Percentiles rank a stretch among this genome's conserved stretches.
These are phyloP conservation scores for Xylaria sp. DNA, from an alignment of 2,329 filamentous ascomycete genomes.

Conservation along the genomic window DNA sequence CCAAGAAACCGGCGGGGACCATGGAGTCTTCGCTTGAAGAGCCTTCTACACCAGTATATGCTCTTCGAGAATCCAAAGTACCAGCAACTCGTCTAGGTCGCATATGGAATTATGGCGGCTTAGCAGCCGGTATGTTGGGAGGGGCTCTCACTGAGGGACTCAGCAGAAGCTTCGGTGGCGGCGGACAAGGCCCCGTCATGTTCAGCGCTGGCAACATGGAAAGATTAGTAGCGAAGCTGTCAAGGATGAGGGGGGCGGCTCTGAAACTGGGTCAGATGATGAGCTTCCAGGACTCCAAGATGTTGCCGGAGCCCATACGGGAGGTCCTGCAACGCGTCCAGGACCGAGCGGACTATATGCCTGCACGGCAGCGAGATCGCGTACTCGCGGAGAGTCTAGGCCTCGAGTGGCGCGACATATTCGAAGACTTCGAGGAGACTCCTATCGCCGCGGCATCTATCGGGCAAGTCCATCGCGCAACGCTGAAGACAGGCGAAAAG, in stretches of 20 bases:
- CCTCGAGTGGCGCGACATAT: slow-evolving; percentile 83
- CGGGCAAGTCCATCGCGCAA: slow-evolving; percentile 91
- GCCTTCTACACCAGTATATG: slow-evolving; percentile 59
- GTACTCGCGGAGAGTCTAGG: slow-evolving; percentile 85
- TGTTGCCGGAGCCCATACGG: slow-evolving; percentile 87
- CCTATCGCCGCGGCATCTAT: slow-evolving; percentile 97
- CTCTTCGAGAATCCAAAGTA: slow-evolving; percentile 87
- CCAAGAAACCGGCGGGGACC: slow-evolving; percentile 17
- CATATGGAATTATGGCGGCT: slow-evolving; percentile 92
- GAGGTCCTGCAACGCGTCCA: slow-evolving; percentile 93
- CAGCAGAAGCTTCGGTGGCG: slow-evolving; percentile 78
- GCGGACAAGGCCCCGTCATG: slow-evolving; percentile 78
- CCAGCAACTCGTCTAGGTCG: slow-evolving; percentile 87
- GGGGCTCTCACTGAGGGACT: slow-evolving; percentile 88
- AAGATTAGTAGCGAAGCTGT: slow-evolving; percentile 89
- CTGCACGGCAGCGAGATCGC: slow-evolving; percentile 86
- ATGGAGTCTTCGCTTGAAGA: slow-evolving; percentile 32
- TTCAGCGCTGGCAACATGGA: slow-evolving; percentile 93
- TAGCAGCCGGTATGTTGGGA: slow-evolving; percentile 95
- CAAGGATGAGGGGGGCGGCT: slow-evolving; percentile 96
- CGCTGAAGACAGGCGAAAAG: slow-evolving; percentile 75
- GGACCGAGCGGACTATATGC: slow-evolving; percentile 98
- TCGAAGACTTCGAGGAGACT: slow-evolving; percentile 84
- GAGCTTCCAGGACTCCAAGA: slow-evolving; percentile 96
- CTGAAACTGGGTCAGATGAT: slow-evolving; percentile 98